Base-by-base conservation (phyloP, 768 basidiomycete species). In the Mycena galopus region DNA sequence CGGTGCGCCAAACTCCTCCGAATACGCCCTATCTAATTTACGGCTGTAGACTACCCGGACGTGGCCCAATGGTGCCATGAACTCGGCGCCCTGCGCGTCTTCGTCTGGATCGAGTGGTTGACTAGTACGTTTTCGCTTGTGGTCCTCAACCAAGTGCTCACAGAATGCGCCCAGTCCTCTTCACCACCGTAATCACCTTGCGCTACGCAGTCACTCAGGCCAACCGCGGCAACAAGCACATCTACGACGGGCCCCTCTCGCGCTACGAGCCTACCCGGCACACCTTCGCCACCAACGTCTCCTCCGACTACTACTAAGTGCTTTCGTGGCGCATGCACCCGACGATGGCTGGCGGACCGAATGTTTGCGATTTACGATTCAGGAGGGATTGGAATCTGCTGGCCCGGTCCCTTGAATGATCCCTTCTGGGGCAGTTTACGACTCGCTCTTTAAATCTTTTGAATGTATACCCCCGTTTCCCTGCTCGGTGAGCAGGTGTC, bases 91-190 rank as follows among this genome's bases (percentile, higher is more conserved):
- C 85, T 91, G 67, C 89, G 89, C 73, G 81, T 86, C 27, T 84
- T 91, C 74, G 85, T 90, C 42, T 92, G 90, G 90, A 80, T 90
- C 53, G 86, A 88, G 77, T 90, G 89, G 81, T 50, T 88, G 30
- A 78, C 87, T 6, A 81, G 90, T 90, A 70, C 44, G 89, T 85
- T 29, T 23, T 8, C 51, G 51, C 35, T 58, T 21, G 37, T 16
- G 21, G n/a, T n/a, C 35, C 35, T 21, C n/a, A 21, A 17, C 35
- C 3, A 3, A 12, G 1, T 21, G 11, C 60, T 33, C 42, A 65
- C 57, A 53, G 30, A 23, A n/a, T 19, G 30, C 53, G 25, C 37
- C 27, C 65, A 90, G 89, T 88, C 76, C 80, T 88, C 72, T 76
- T 82, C 63, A 86, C 84, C 29, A 77, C 83, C 7, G 51, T 85